Conservation (phyloP, 805 yeast species). For the Cyberlindnera galapagoensis region DNA sequence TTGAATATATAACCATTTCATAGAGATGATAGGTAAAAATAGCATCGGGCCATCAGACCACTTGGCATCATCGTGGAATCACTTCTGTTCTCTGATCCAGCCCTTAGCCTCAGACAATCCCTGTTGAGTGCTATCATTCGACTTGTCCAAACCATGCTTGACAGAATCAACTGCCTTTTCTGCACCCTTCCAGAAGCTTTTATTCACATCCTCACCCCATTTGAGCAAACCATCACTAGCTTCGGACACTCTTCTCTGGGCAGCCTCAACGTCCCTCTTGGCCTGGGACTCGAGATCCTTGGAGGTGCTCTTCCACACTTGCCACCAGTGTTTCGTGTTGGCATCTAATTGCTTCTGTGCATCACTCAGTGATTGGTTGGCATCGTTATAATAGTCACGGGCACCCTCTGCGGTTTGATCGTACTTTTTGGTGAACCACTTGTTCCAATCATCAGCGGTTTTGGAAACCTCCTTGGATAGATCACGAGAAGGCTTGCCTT, state of each 20-base stretch:
- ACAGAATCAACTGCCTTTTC: constrained; percentile 24
- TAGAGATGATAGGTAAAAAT: no score
- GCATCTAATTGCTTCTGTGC: constrained; percentile 30
- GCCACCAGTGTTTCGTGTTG: constrained; percentile 33
- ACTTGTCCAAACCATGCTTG: constrained; percentile 20
- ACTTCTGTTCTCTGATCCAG: constrained; percentile 18
- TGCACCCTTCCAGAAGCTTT: constrained; percentile 27
- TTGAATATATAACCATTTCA: no score
- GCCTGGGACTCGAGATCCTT: constrained; percentile 29
- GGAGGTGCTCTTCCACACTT: constrained; percentile 29
- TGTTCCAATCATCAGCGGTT: constrained; percentile 16
- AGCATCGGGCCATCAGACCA: no score
- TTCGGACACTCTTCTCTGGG: constrained; percentile 15
- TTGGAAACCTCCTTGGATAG: constrained; percentile 3
- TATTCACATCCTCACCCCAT: constrained; percentile 25
- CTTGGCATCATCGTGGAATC: neutral
- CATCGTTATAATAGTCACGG: constrained; percentile 25
- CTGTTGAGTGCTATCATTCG: constrained; percentile 19
- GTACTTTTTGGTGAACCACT: constrained; percentile 22
- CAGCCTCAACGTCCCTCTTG: constrained; percentile 25
- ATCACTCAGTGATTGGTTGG: constrained; percentile 25
- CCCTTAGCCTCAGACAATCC: constrained; percentile 18
- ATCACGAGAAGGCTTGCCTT: constrained; percentile 5
- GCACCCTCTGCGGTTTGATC: constrained; percentile 22
- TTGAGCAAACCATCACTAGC: constrained; percentile 15